Conservation (phyloP, 768 basidiomycete genomes). For the Hydnum rufescens region DNA sequence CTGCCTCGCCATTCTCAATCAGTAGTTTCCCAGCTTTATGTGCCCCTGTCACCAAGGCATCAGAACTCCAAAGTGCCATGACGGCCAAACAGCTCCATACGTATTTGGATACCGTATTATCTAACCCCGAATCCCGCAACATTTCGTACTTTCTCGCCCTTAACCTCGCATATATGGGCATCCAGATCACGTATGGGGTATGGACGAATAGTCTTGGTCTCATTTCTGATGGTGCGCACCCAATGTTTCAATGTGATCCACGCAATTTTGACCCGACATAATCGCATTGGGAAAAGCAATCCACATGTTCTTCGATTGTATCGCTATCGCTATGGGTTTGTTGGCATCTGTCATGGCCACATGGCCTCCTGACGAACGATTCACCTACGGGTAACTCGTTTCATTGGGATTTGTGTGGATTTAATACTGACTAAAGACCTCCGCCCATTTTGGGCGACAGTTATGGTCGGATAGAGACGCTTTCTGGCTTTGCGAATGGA, state of each 20-base stretch:
- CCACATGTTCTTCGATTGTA: conserved; percentile 98
- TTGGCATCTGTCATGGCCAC: conserved; percentile 96
- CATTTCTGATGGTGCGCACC: conserved; percentile 79
- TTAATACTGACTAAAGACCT: not conserved
- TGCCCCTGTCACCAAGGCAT: not conserved
- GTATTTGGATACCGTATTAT: conserved; percentile 78
- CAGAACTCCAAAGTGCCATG: not conserved
- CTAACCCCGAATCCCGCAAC: conserved; percentile 79
- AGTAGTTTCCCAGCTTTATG: not conserved
- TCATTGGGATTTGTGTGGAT: no score
- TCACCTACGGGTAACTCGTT: conserved; percentile 71
- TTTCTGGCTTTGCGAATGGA: conserved; percentile 96
- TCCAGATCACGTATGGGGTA: conserved; percentile 93
- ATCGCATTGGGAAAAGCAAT: conserved; percentile 39
- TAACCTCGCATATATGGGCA: conserved; percentile 88
- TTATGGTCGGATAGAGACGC: conserved; percentile 87
- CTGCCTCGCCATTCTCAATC: not conserved
- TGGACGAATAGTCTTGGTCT: conserved; percentile 95
- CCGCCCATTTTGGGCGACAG: conserved; percentile 21
- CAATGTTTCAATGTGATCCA: not conserved
- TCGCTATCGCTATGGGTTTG: conserved; percentile 89
- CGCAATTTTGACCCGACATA: not conserved
- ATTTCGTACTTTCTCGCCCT: conserved; percentile 94
- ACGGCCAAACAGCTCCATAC: conserved; percentile 18
- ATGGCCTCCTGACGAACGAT: conserved; percentile 86